Conservation (phyloP, 768 basidiomycete species). For the Boletus subparvulus region DNA sequence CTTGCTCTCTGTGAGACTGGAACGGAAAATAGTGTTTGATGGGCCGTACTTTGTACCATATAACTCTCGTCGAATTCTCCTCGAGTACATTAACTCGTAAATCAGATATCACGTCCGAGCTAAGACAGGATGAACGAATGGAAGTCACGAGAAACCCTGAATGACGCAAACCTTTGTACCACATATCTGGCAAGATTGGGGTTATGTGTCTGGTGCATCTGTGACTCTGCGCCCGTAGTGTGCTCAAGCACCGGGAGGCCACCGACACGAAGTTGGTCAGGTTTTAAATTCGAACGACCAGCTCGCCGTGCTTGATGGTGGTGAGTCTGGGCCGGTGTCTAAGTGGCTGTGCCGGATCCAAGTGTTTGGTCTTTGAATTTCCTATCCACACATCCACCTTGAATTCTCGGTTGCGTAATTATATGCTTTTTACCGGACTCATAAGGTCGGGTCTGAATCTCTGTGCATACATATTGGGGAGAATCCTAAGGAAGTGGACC, state of each 20-base stretch:
- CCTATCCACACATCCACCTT: too few relatives aligned
- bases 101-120: slow-evolving; percentile 73
- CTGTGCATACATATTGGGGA: too few relatives aligned
- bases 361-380: too few relatives aligned
- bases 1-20: slow-evolving; percentile 38
- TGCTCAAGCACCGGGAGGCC: background rate
- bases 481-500: background rate
- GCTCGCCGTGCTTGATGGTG: background rate
- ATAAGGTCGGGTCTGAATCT: too few relatives aligned
- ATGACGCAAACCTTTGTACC: slow-evolving; percentile 29
- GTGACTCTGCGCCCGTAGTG: background rate
- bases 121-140: slow-evolving; percentile 27
- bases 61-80: slow-evolving; percentile 54
- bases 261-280: slow-evolving; percentile 5
- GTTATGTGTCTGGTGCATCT: slow-evolving; percentile 25
- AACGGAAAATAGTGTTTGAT: background rate
- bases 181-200: slow-evolving; percentile 33
- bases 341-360: slow-evolving; percentile 18
- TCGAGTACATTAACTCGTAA: slow-evolving; percentile 63
- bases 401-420: too few relatives aligned
- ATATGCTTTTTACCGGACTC: too few relatives aligned
- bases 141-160: background rate
- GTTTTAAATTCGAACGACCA: slow-evolving; percentile 16
- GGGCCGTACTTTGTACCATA: slow-evolving; percentile 70
- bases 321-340: background rate